Evolutionary conservation across 2,329 filamentous ascomycete species (phyloP).

Genomic region (Thyridium curvatum): DNA sequence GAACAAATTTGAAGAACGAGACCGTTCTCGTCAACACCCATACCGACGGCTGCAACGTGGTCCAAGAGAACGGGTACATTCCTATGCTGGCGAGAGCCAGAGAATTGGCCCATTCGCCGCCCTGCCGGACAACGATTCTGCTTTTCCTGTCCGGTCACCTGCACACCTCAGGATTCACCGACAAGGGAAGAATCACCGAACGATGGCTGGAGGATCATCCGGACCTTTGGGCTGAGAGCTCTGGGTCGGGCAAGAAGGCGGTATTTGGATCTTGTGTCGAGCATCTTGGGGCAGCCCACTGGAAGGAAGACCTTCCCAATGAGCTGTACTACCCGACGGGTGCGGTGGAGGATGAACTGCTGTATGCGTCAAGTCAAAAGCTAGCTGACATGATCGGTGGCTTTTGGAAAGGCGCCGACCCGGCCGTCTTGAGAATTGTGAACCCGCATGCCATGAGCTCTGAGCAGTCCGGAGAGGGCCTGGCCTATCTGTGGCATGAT

Average conservation of each 20-base stretch:
- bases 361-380: slow-evolving; percentile 1
- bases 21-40: slow-evolving; percentile 1
- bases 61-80: slow-evolving; percentile 2
- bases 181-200: background rate
- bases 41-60: slow-evolving; percentile 2
- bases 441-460: background rate
- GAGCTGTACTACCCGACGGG: background rate
- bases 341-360: background rate
- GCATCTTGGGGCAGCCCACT: slow-evolving; percentile 1
- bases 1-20: background rate
- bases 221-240: background rate
- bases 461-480: slow-evolving; percentile 2
- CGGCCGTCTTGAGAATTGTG: background rate
- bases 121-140: slow-evolving; percentile 1
- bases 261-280: slow-evolving; percentile 1
- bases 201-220: slow-evolving; percentile 1
- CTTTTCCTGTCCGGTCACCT: slow-evolving; percentile 1
- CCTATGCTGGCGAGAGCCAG: background rate
- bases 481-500: background rate
- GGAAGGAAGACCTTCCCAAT: background rate
- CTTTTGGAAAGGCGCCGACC: background rate
- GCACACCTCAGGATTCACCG: background rate
- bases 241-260: background rate
- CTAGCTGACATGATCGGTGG: background rate
- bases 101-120: background rate